Conservation (phyloP, 306 rosid species). For the Pyrus bretschneideri region DNA sequence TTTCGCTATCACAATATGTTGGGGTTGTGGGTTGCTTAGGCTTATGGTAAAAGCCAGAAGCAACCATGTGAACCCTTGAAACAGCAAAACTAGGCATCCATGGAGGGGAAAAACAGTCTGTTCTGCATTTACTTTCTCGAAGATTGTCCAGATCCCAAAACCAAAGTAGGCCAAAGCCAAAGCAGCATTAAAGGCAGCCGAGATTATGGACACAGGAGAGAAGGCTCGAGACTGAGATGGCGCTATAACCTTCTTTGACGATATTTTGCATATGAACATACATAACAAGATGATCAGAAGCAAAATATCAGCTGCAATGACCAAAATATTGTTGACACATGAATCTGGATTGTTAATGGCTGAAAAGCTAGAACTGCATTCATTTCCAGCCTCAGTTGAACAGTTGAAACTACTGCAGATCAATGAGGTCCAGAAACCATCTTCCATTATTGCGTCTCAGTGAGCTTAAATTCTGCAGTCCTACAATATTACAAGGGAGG, state of each 20-base stretch:
- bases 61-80: constrained; percentile 25
- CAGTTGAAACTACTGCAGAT: constrained; percentile 7
- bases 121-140: not conserved
- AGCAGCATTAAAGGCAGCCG: not conserved
- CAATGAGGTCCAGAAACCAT: constrained; percentile 1
- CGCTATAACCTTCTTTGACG: not conserved
- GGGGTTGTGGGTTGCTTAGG: constrained; percentile 3
- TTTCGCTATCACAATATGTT: not conserved
- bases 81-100: constrained; percentile 8
- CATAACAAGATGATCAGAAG: constrained; percentile 11
- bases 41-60: constrained; percentile 2
- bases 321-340: constrained; percentile 12
- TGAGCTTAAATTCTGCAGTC: not conserved
- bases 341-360: constrained; percentile 13
- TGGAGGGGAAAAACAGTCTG: constrained; percentile 2
- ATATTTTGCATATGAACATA: not conserved
- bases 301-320: constrained; percentile 12
- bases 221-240: not conserved
- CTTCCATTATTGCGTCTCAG: not conserved
- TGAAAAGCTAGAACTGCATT: constrained; percentile 4
- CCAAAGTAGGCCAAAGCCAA: constrained; percentile 25
- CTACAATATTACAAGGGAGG: not conserved
- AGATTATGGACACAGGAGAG: not conserved
- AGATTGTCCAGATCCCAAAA: constrained; percentile 15
- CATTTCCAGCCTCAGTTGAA: not conserved